phyloP scores from a whole-genome alignment of 495 filamentous ascomycete genomes.

The Choiromyces venosus region DNA sequence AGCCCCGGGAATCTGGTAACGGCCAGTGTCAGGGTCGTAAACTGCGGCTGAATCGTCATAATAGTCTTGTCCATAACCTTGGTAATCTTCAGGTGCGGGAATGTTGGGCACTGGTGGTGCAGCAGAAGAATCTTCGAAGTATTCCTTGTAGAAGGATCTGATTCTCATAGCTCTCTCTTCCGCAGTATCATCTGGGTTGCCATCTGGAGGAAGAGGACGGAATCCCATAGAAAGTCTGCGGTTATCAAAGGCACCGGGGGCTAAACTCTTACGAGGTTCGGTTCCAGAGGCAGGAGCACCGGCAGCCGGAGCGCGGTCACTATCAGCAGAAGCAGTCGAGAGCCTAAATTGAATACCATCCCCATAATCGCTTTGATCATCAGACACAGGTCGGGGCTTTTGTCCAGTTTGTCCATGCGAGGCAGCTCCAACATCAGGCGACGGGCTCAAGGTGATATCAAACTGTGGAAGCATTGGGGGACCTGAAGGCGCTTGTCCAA shows the following conservation, averaged over 20 bases:
- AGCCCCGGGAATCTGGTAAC: slow-evolving; percentile 61
- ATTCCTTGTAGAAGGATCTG: slow-evolving; percentile 97
- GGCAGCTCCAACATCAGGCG: slow-evolving; percentile 6
- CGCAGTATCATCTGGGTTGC: slow-evolving; percentile 67
- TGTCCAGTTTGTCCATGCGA: slow-evolving; percentile 9
- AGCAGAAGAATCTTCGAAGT: slow-evolving; percentile 81
- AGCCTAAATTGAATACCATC: slow-evolving; percentile 54
- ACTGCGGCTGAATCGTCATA: slow-evolving; percentile 50
- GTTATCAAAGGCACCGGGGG: slow-evolving; percentile 50
- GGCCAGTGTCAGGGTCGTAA: slow-evolving; percentile 69
- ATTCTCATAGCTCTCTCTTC: slow-evolving; percentile 94
- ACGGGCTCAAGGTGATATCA: slow-evolving; percentile 26
- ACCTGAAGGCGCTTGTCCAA: slow-evolving; percentile 7
- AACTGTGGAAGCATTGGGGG: slow-evolving; percentile 20
- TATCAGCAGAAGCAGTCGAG: slow-evolving; percentile 44
- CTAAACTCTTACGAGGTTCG: slow-evolving; percentile 33
- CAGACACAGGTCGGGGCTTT: slow-evolving; percentile 41
- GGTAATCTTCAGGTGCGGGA: slow-evolving; percentile 22
- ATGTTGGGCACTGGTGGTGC: slow-evolving; percentile 47
- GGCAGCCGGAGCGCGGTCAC: slow-evolving; percentile 31
- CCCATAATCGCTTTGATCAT: slow-evolving; percentile 59
- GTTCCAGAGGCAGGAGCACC: slow-evolving; percentile 34
- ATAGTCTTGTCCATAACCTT: slow-evolving; percentile 36
- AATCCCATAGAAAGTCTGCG: slow-evolving; percentile 79
- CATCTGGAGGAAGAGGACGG: slow-evolving; percentile 84